Conservation (phyloP, 2,329 filamentous ascomycete species). For the Hypoxylon sp. region DNA sequence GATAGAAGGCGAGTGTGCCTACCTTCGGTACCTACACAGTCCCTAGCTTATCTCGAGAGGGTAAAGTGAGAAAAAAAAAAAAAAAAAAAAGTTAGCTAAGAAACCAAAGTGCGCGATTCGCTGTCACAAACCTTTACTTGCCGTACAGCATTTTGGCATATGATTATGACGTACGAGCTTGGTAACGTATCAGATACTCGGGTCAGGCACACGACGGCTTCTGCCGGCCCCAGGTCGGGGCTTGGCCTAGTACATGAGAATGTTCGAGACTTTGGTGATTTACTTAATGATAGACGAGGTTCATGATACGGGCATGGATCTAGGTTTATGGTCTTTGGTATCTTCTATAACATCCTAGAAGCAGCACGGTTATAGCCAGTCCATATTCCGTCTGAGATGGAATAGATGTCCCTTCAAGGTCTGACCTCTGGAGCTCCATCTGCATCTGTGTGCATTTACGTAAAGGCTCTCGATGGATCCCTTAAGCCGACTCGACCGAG, state of each 20-base stretch:
- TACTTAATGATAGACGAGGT: too few species aligned
- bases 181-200: constrained; percentile 1
- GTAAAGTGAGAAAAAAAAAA: background rate
- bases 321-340: too few species aligned
- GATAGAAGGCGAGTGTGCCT: constrained; percentile 15
- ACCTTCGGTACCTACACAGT: background rate
- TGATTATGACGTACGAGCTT: constrained; percentile 31
- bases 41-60: too few species aligned
- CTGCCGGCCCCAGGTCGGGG: constrained; percentile 16
- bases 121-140: background rate
- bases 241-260: constrained; percentile 4
- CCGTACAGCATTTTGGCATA: constrained; percentile 24
- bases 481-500: constrained; percentile 31
- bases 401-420: too few species aligned
- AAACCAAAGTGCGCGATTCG: background rate
- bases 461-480: constrained; percentile 15
- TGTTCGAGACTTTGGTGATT: too few species aligned
- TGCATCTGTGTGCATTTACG: background rate
- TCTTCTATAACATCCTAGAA: too few species aligned
- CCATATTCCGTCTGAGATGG: too few species aligned
- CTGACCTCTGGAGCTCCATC: background rate
- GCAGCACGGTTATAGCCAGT: too few species aligned
- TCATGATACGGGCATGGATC: too few species aligned
- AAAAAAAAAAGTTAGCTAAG: background rate
- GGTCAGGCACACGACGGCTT: constrained; percentile 22